Evolutionary conservation across 352 stramenopile genomes (phyloP), one percentile per base, ranked within the genome.

Genomic region (Phytopythium sindhum): DNA sequence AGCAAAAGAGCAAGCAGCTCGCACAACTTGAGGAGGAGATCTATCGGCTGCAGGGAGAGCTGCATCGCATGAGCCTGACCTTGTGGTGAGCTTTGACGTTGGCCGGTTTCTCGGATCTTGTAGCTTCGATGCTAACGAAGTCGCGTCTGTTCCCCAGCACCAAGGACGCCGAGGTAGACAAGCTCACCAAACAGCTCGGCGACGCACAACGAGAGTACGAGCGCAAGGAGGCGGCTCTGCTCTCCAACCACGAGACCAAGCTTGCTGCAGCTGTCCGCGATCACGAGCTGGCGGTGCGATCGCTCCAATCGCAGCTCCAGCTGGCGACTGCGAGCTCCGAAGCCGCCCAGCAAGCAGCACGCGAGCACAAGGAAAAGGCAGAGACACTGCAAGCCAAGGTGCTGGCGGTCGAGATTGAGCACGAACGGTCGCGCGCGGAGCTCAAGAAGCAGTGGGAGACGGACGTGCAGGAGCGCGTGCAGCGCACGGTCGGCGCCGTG

Each of bases 1-100:
- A 81, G 17, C 76, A 91, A 60, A 86, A 87, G 65, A 68, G 66
- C 64, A 82, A 84, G 62, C 66, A 78, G 35, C 75, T 90, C 14
- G 67, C 73, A 0, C 74, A 87, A 35, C 57, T 95, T 5, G 79
- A 91, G 67, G 80, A 84, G 56, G 55, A 78, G 21, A 89, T 87
- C 60, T 93, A 84, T 64, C 65, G 61, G 0, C 73, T 89, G 14
- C 75, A 90, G 52, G 83, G 73, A 42, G 71, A 88, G 42, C 24
- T 88, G 1, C 78, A 89, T 44, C 79, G 75, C 1, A 60, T 78
- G 21, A 70, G 62, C 24, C 60, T 88, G 35, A 67, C 70, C 2
- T 60, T 72, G n/a, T 66, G 74, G 79, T 87, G 75, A 28, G 69
- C 47, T 10, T 28, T 33, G 23, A 3, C 4, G 14, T 29, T 33